phyloP scores from a whole-genome alignment of 78 protist genomes.

The Acrasis kona region DNA sequence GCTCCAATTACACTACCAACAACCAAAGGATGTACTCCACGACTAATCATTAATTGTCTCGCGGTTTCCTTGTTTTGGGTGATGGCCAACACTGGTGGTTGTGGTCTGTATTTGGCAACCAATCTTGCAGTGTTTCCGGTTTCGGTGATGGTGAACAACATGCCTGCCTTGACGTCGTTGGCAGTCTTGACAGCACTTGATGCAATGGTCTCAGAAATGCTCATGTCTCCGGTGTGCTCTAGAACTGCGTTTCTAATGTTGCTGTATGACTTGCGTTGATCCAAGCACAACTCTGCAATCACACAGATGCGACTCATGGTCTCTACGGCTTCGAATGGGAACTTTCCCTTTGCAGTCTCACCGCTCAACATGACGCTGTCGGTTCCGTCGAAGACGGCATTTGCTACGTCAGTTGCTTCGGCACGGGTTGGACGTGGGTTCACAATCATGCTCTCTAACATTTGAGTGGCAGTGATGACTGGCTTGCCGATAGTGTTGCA shows the following conservation, averaged over 20 bases:
- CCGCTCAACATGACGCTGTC: slow-evolving; percentile 84
- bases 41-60: slow-evolving; percentile 9
- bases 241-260: not conserved
- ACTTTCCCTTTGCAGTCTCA: slow-evolving; percentile 52
- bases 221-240: not conserved
- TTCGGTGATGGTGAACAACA: slow-evolving; percentile 14
- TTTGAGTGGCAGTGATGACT: slow-evolving; percentile 90
- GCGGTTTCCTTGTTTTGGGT: slow-evolving; percentile 6
- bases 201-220: slow-evolving; percentile 15
- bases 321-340: slow-evolving; percentile 33
- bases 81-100: slow-evolving; percentile 14
- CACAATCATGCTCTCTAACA: slow-evolving; percentile 81
- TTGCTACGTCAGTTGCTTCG: slow-evolving; percentile 90
- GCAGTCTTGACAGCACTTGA: slow-evolving; percentile 19
- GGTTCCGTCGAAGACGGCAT: slow-evolving; percentile 84
- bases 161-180: not conserved
- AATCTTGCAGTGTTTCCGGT: slow-evolving; percentile 26
- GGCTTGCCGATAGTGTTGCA: slow-evolving; percentile 69
- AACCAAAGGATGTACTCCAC: not conserved
- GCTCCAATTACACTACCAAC: not conserved
- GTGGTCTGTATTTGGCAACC: slow-evolving; percentile 19
- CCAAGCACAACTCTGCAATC: slow-evolving; percentile 15
- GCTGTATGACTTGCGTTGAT: not conserved
- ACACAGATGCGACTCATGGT: slow-evolving; percentile 31
- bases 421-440: slow-evolving; percentile 86